These are phyloP conservation scores for Populus hybrid DNA, from an alignment of 441 rosid species.

Conservation along the genomic window DNA sequence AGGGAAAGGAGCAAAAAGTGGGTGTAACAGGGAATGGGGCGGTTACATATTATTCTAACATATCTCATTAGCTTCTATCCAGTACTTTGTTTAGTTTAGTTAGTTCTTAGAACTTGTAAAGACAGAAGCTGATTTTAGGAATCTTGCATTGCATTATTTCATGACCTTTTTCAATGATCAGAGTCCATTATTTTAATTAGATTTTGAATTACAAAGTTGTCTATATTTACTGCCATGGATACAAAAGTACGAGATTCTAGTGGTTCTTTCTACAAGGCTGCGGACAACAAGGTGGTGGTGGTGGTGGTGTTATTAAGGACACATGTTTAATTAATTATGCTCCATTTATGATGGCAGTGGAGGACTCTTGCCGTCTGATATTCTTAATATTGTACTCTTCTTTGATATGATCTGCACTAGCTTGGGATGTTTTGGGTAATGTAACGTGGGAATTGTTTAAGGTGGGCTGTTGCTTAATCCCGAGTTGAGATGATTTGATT, in stretches of 20 bases:
- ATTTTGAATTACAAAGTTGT: background rate
- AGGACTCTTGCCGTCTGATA: too few relatives aligned
- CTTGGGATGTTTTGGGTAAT: background rate
- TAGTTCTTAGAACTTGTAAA: background rate
- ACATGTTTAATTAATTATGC: too few relatives aligned
- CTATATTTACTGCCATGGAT: background rate
- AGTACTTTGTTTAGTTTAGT: background rate
- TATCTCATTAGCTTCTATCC: constrained; percentile 23
- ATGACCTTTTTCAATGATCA: constrained; percentile 19
- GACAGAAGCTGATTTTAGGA: background rate
- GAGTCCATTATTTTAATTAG: background rate
- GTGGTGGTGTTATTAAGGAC: too few relatives aligned
- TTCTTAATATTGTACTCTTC: too few relatives aligned
- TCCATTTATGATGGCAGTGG: too few relatives aligned
- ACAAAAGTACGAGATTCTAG: background rate
- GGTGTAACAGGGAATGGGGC: constrained; percentile 9
- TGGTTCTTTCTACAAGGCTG: too few relatives aligned
- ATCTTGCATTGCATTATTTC: background rate
- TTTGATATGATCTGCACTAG: too few relatives aligned
- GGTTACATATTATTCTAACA: constrained; percentile 35
- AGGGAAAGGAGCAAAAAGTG: constrained; percentile 54
- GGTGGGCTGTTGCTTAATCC: background rate
- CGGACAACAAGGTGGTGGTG: too few relatives aligned
- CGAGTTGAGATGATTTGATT: background rate
- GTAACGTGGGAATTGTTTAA: background rate